A percentile compares a stretch with the other conserved stretches of the same genome.
These are phyloP conservation scores for Mycena chlorophos DNA, from an alignment of 768 basidiomycete genomes.

Conservation along the genomic window DNA sequence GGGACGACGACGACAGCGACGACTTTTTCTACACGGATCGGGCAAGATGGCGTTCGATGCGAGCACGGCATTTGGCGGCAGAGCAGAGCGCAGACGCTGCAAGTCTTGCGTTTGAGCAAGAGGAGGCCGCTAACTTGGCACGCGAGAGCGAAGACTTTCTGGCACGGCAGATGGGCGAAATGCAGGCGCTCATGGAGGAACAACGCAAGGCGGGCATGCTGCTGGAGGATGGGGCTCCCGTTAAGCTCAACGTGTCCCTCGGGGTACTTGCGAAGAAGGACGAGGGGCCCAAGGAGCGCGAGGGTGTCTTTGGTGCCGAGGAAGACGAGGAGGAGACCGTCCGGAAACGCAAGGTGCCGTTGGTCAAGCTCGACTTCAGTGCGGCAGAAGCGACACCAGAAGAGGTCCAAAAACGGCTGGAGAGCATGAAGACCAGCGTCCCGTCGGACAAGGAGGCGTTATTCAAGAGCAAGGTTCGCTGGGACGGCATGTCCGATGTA, in stretches of 20 bases:
- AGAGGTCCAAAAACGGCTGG: constrained; percentile 48
- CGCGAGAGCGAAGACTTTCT: constrained; percentile 93
- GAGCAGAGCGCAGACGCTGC: constrained; percentile 86
- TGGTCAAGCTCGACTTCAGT: constrained; percentile 90
- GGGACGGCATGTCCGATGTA: constrained; percentile 90
- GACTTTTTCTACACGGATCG: constrained; percentile 92
- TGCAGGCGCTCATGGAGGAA: constrained; percentile 88
- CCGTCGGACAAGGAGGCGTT: constrained; percentile 76
- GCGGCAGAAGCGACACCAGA: constrained; percentile 80
- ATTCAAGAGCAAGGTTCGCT: constrained; percentile 84
- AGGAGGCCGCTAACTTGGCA: constrained; percentile 83
- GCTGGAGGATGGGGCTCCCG: constrained; percentile 88
- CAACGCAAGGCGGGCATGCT: constrained; percentile 89
- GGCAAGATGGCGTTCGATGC: constrained; percentile 81
- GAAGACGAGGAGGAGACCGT: constrained; percentile 87
- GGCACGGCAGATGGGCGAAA: constrained; percentile 92
- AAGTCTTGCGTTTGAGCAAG: constrained; percentile 78
- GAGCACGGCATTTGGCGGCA: constrained; percentile 65
- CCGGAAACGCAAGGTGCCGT: constrained; percentile 78
- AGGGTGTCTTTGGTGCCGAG: constrained; percentile 72
- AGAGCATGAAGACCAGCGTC: constrained; percentile 51
- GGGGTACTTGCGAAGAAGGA: constrained; percentile 48
- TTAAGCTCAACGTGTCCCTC: constrained; percentile 79
- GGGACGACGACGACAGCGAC: constrained; percentile 92
- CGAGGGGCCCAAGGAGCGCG: constrained; percentile 48